phyloP scores from a whole-genome alignment of 805 yeast species.

The Candida golubevii region DNA sequence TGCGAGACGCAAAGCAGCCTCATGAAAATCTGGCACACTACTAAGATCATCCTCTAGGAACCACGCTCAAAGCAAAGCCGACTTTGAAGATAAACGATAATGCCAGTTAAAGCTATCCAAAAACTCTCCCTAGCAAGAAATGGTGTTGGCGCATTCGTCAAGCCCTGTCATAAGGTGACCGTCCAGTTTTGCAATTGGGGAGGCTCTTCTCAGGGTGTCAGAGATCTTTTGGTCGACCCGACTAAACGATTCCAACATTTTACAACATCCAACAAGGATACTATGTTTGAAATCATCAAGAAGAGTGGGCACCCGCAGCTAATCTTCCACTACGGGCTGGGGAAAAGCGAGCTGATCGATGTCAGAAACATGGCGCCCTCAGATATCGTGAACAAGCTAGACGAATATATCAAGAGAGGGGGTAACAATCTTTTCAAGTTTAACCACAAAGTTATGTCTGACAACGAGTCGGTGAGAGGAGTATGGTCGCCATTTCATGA shows the following conservation, averaged over 20 bases:
- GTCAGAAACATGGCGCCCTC: conserved; percentile 65
- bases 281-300: conserved; percentile 66
- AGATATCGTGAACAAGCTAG: conserved; percentile 61
- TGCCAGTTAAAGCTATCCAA: conserved; percentile 59
- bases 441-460: conserved; percentile 70
- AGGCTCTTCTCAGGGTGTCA: conserved; percentile 84
- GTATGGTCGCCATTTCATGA: conserved; percentile 96
- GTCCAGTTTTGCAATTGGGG: conserved; percentile 93
- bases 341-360: conserved; percentile 48
- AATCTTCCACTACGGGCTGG: conserved; percentile 35
- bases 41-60: too few relatives aligned
- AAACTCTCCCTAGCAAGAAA: conserved; percentile 62
- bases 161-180: conserved; percentile 70
- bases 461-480: conserved; percentile 86
- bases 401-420: conserved; percentile 59
- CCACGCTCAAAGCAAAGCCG: too few relatives aligned
- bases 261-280: conserved; percentile 58
- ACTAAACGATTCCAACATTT: conserved; percentile 52
- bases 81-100: conserved; percentile 9
- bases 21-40: too few relatives aligned
- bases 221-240: conserved; percentile 26
- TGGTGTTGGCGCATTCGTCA: conserved; percentile 70
- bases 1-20: too few relatives aligned
- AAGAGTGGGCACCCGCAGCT: conserved; percentile 80
- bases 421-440: conserved; percentile 64